Percentiles rank a stretch among this genome's conserved stretches.
phyloP scores from a whole-genome alignment of 768 basidiomycete genomes.

The Tylopilus plumbeoviolaceoides region DNA sequence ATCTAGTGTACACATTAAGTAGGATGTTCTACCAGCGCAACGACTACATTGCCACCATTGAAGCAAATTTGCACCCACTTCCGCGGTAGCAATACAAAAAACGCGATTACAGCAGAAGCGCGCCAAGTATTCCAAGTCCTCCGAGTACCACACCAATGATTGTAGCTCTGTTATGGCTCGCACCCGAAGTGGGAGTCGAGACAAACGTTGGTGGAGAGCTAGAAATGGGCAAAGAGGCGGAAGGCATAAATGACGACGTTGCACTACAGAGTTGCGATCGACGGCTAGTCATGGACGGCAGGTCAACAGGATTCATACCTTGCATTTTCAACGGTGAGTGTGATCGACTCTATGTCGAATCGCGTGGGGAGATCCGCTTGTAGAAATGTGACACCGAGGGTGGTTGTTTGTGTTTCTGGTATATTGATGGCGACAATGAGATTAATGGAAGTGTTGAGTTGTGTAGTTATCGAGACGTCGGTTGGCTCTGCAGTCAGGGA shows the following conservation, averaged over 20 bases:
- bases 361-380: constrained; percentile 23
- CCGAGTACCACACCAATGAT: constrained; percentile 17
- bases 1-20: too few species aligned
- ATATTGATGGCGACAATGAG: constrained; percentile 39
- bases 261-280: constrained; percentile 11
- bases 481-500: constrained; percentile 39
- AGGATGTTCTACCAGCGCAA: not conserved
- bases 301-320: constrained; percentile 26
- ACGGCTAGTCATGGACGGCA: not conserved
- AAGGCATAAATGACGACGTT: constrained; percentile 27
- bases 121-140: constrained; percentile 3
- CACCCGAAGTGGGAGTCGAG: not conserved
- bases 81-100: constrained; percentile 5
- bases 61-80: not conserved
- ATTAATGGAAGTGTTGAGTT: constrained; percentile 40
- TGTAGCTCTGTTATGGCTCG: constrained; percentile 1
- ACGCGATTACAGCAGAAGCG: constrained; percentile 8
- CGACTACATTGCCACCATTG: not conserved
- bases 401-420: constrained; percentile 36
- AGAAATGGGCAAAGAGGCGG: constrained; percentile 19
- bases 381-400: constrained; percentile 40
- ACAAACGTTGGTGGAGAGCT: constrained; percentile 19
- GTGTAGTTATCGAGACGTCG: constrained; percentile 33
- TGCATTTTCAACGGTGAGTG: constrained; percentile 34
- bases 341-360: constrained; percentile 38